Conservation (phyloP, 1,139 yeast genomes). For the Blastobotrys petasosporus region DNA sequence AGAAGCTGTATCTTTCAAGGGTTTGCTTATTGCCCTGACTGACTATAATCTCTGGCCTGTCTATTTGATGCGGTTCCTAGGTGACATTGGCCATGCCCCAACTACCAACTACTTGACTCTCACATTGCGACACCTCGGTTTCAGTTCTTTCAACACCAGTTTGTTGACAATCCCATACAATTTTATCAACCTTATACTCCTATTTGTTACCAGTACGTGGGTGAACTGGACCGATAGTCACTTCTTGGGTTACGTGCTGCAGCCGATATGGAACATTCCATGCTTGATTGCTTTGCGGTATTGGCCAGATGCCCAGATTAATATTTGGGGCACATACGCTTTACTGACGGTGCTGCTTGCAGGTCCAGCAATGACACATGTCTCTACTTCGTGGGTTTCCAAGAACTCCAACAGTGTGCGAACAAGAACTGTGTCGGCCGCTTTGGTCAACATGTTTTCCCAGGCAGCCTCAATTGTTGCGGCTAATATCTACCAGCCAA, state of each 20-base stretch:
- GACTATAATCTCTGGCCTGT: conserved; percentile 59
- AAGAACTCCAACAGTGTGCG: conserved; percentile 55
- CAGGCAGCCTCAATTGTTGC: conserved; percentile 51
- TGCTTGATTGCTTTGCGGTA: conserved; percentile 17
- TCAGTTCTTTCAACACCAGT: conserved; percentile 50
- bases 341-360: conserved; percentile 43
- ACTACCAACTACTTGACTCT: conserved; percentile 47
- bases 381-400: conserved; percentile 56
- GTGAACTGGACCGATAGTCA: conserved; percentile 7
- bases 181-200: conserved; percentile 14
- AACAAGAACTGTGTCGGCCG: conserved; percentile 54
- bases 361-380: conserved; percentile 45
- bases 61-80: conserved; percentile 45
- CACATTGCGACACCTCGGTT: conserved; percentile 48
- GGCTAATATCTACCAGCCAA: conserved; percentile 49
- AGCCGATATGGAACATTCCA: conserved; percentile 18
- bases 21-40: conserved; percentile 38
- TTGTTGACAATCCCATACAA: conserved; percentile 49
- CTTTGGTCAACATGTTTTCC: conserved; percentile 56
- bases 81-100: conserved; percentile 40
- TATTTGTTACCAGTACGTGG: conserved; percentile 13
- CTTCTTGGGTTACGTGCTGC: conserved; percentile 14
- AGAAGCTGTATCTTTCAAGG: conserved; percentile 43
- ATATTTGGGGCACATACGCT: conserved; percentile 49
- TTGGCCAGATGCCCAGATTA: conserved; percentile 36